phyloP scores from a whole-genome alignment of 495 filamentous ascomycete genomes.

The Astrocystis sublimbata region DNA sequence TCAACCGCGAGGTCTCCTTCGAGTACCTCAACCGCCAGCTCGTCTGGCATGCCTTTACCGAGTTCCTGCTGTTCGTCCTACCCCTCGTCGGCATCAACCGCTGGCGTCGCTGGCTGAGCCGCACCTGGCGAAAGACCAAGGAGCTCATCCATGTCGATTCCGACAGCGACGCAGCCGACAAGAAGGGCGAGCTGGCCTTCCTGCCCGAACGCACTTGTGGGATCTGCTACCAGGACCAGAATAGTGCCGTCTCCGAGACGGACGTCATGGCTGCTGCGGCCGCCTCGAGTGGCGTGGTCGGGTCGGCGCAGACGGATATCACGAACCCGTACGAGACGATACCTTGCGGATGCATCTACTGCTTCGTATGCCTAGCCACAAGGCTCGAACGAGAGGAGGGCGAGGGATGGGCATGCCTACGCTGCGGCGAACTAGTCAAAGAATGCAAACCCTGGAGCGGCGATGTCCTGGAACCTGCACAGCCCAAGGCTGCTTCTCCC shows the following conservation, averaged over 20 bases:
- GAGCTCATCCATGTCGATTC: conserved; percentile 53
- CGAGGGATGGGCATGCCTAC: conserved; percentile 92
- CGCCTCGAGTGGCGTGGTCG: conserved; percentile 70
- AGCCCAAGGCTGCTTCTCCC: conserved; percentile 47
- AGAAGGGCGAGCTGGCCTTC: conserved; percentile 77
- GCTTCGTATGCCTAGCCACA: conserved; percentile 94
- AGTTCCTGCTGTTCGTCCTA: conserved; percentile 93
- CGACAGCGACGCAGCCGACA: conserved; percentile 47
- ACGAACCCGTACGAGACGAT: conserved; percentile 95
- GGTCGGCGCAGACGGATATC: conserved; percentile 89
- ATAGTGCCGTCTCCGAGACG: conserved; percentile 66
- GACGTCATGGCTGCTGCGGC: conserved; percentile 66
- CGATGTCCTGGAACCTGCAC: conserved; percentile 71
- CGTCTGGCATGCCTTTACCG: conserved; percentile 98
- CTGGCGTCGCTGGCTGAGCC: conserved; percentile 86
- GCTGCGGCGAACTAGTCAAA: conserved; percentile 82
- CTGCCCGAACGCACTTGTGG: conserved; percentile 93
- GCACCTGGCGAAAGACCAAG: conserved; percentile 77
- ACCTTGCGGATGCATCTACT: conserved; percentile 91
- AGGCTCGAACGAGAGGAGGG: conserved; percentile 90
- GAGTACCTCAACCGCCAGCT: conserved; percentile 97
- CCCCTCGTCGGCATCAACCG: conserved; percentile 90
- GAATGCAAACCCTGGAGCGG: conserved; percentile 93
- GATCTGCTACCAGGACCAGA: conserved; percentile 96
- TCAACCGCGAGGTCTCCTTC: conserved; percentile 88